Conservation (phyloP, 2,329 filamentous ascomycete genomes). For the Hymenoscyphus infarciens region DNA sequence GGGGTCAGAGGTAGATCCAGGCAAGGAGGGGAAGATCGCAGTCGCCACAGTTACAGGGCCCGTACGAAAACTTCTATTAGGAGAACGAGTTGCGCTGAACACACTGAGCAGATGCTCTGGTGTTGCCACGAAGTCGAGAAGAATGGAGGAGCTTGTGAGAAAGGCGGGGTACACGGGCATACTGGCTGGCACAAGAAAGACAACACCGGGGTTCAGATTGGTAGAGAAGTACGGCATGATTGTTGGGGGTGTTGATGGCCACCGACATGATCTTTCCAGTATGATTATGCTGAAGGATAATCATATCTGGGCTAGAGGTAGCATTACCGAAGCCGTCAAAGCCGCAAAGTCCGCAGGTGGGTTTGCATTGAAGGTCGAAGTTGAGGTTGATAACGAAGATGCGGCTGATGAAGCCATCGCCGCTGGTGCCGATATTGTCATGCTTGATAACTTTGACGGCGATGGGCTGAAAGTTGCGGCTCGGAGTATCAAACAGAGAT, state of each 20-base stretch:
- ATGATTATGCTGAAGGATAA: constrained; percentile 99
- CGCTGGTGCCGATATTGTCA: constrained; percentile 90
- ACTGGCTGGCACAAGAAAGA: constrained; percentile 94
- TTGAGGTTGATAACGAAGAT: constrained; percentile 83
- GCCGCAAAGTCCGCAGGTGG: constrained; percentile 82
- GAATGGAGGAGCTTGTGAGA: constrained; percentile 53
- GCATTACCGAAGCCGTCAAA: constrained; percentile 79
- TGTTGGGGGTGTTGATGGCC: constrained; percentile 85
- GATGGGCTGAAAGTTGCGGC: constrained; percentile 75
- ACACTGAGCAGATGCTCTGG: constrained; percentile 87
- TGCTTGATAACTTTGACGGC: constrained; percentile 92
- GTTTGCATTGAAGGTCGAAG: constrained; percentile 91
- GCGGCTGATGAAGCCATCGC: constrained; percentile 89
- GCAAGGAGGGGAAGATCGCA: constrained; percentile 47
- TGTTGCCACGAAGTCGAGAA: constrained; percentile 67
- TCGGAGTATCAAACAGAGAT: constrained; percentile 71
- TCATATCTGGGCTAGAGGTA: constrained; percentile 87
- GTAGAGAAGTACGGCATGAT: constrained; percentile 99
- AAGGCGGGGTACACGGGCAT: constrained; percentile 73
- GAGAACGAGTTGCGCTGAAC: constrained; percentile 90
- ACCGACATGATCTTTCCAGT: constrained; percentile 83
- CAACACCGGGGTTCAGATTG: constrained; percentile 88
- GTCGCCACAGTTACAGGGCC: constrained; percentile 85
- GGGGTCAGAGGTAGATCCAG: constrained; percentile 64
- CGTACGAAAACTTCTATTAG: constrained; percentile 73